phyloP scores from a whole-genome alignment of 2,329 filamentous ascomycete species.

The Sporothrix sp. region DNA sequence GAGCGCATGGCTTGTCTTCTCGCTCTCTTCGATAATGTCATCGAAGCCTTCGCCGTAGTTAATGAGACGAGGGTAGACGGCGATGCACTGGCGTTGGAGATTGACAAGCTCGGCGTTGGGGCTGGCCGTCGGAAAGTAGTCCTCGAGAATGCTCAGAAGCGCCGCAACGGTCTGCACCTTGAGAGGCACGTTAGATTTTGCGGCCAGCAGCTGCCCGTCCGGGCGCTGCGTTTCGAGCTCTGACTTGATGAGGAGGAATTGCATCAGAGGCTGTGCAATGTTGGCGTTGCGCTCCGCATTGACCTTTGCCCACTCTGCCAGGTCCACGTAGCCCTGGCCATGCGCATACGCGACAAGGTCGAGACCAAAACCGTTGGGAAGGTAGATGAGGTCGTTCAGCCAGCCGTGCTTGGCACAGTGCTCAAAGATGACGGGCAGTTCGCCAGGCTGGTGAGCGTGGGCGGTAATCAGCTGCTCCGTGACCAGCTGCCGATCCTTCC shows the following conservation, averaged over 20 bases:
- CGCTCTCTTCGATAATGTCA: constrained; percentile 80
- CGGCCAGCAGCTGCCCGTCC: constrained; percentile 30
- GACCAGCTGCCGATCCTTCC: constrained; percentile 82
- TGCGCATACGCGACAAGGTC: constrained; percentile 82
- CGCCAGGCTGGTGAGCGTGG: constrained; percentile 59
- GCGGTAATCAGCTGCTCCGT: constrained; percentile 67
- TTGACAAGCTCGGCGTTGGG: constrained; percentile 60
- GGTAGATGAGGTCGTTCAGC: constrained; percentile 70
- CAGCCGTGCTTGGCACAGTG: constrained; percentile 74
- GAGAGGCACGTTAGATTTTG: constrained; percentile 60
- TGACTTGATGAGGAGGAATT: constrained; percentile 78
- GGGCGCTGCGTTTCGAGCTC: constrained; percentile 69
- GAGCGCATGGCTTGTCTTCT: constrained; percentile 69
- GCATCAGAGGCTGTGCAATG: constrained; percentile 61
- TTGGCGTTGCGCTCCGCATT: constrained; percentile 57
- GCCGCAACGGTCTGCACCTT: constrained; percentile 77
- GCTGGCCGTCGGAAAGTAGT: constrained; percentile 48
- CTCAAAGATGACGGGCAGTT: constrained; percentile 62
- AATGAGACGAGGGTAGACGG: constrained; percentile 85
- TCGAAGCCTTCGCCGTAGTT: constrained; percentile 93
- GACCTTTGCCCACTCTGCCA: constrained; percentile 69
- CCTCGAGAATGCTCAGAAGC: constrained; percentile 69
- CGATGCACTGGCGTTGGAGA: constrained; percentile 80
- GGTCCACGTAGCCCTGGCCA: constrained; percentile 66
- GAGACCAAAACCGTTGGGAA: constrained; percentile 74